These are phyloP conservation scores for Pezicula neosporulosa DNA, from an alignment of 2,329 filamentous ascomycete genomes.

Conservation along the genomic window DNA sequence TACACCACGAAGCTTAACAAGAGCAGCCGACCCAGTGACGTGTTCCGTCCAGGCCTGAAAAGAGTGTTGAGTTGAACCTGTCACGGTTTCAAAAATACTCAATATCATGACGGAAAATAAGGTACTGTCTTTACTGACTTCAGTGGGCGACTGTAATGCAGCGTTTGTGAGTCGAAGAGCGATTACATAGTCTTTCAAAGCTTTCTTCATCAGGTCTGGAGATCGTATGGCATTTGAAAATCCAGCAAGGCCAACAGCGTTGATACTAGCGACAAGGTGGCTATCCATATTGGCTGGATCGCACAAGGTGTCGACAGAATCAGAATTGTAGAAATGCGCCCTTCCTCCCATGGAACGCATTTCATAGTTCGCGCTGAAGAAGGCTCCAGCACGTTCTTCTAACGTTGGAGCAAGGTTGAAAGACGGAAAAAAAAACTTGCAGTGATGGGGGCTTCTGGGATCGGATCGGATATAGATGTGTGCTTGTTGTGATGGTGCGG, in stretches of 20 bases:
- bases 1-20: constrained; percentile 44
- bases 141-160: constrained; percentile 40
- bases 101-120: constrained; percentile 51
- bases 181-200: constrained; percentile 45
- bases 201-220: constrained; percentile 32
- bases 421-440: background rate
- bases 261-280: constrained; percentile 45
- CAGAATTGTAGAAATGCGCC: constrained; percentile 45
- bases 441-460: background rate
- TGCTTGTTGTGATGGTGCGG: too few species aligned
- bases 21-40: constrained; percentile 46
- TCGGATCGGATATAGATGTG: too few species aligned
- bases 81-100: constrained; percentile 49
- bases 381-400: constrained; percentile 1
- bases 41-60: constrained; percentile 50
- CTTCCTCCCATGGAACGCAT: constrained; percentile 29
- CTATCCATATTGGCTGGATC: constrained; percentile 29
- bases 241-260: constrained; percentile 48
- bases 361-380: constrained; percentile 6
- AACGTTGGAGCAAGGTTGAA: background rate
- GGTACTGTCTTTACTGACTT: constrained; percentile 47
- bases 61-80: constrained; percentile 40
- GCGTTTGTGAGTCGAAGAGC: constrained; percentile 45
- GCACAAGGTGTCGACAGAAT: background rate
- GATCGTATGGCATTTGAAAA: background rate